These are phyloP conservation scores for Podospora pseudoanserina DNA, from an alignment of 495 filamentous ascomycete genomes.

Conservation along the genomic window DNA sequence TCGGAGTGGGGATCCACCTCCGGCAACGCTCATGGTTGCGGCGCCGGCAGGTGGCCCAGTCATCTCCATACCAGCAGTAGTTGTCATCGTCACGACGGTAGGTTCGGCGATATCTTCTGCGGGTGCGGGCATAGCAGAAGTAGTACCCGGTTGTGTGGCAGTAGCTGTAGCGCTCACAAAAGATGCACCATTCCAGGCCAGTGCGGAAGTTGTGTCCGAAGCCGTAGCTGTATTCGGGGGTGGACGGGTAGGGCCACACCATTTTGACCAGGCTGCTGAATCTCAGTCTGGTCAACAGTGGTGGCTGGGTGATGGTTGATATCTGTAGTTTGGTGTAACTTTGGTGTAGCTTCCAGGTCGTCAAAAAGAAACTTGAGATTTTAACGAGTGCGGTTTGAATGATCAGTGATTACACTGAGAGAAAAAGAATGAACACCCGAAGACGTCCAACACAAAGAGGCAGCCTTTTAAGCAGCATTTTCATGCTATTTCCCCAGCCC, in stretches of 20 bases:
- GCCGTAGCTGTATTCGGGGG: background rate
- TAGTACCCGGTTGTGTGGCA: background rate
- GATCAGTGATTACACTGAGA: background rate
- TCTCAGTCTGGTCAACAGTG: background rate
- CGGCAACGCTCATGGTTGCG: slow-evolving; percentile 1
- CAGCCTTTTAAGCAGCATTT: background rate
- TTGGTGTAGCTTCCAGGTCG: background rate
- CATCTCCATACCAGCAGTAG: background rate
- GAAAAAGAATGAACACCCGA: background rate
- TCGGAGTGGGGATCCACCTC: background rate
- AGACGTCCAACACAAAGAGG: background rate
- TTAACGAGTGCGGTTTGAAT: background rate
- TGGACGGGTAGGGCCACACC: background rate
- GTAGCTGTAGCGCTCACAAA: slow-evolving; percentile 2
- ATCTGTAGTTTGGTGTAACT: background rate
- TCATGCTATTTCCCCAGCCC: background rate
- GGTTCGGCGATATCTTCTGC: background rate
- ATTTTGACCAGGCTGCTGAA: background rate
- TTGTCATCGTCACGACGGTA: background rate
- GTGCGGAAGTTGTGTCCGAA: background rate
- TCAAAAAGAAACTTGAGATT: background rate
- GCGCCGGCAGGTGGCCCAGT: background rate
- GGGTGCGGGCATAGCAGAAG: slow-evolving; percentile 1
- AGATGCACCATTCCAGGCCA: background rate
- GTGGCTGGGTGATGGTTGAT: background rate